Percentiles rank a stretch among this genome's conserved stretches.
These are phyloP conservation scores for Naganishia vishniacii DNA, from an alignment of 768 basidiomycete species.

Conservation along the genomic window DNA sequence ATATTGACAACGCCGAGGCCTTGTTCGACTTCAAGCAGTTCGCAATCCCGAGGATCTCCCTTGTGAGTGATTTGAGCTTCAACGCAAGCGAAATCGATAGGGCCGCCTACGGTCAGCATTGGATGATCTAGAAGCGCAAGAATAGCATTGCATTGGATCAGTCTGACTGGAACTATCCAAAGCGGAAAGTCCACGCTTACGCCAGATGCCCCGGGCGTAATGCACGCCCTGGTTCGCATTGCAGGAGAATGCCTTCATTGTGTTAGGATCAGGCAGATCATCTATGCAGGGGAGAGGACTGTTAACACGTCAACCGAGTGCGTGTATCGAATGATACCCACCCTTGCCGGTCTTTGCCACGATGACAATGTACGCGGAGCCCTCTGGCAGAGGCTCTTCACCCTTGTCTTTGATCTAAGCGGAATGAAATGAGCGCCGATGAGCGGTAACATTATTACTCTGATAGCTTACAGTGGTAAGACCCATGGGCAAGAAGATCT, in stretches of 20 bases:
- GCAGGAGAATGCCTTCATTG: slow-evolving; percentile 75
- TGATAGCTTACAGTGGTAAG: slow-evolving; percentile 41
- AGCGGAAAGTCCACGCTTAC: slow-evolving; percentile 56
- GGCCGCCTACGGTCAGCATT: slow-evolving; percentile 56
- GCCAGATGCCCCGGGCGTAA: slow-evolving; percentile 81
- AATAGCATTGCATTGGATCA: too few species aligned
- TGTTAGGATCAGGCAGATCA: slow-evolving; percentile 69
- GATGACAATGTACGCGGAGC: slow-evolving; percentile 70
- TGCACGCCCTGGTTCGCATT: slow-evolving; percentile 72
- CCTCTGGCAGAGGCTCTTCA: slow-evolving; percentile 51
- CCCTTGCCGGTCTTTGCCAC: slow-evolving; percentile 70
- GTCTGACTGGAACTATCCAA: background rate
- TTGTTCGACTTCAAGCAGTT: slow-evolving; percentile 59
- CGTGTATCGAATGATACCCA: slow-evolving; percentile 33
- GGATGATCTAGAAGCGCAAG: slow-evolving; percentile 68
- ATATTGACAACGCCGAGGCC: slow-evolving; percentile 44
- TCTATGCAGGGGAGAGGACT: slow-evolving; percentile 48
- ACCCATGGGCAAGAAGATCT: slow-evolving; percentile 93
- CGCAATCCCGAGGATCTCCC: slow-evolving; percentile 66
- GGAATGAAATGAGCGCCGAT: background rate
- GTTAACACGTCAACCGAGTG: too few species aligned
- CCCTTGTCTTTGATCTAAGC: slow-evolving; percentile 49
- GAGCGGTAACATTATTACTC: background rate
- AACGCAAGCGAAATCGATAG: slow-evolving; percentile 61
- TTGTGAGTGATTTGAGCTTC: slow-evolving; percentile 81